phyloP scores from a whole-genome alignment of 805 yeast species.

The Hanseniaspora vineae region DNA sequence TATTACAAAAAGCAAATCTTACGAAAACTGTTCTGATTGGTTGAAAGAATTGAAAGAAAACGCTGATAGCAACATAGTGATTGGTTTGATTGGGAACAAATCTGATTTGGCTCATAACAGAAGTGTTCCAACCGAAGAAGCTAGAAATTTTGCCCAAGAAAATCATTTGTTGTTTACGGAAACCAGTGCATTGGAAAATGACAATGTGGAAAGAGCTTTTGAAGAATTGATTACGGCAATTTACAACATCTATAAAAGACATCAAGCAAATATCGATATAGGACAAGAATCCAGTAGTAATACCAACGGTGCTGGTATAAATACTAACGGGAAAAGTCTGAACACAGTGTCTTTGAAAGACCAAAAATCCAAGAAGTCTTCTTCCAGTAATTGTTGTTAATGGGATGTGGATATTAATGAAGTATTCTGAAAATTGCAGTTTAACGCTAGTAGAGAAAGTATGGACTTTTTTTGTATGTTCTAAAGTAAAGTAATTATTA shows the following conservation, averaged over 20 bases:
- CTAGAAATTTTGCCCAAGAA: slow-evolving; percentile 85
- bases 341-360: neutral
- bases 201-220: slow-evolving; percentile 90
- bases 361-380: neutral
- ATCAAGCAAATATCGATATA: slow-evolving; percentile 56
- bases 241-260: slow-evolving; percentile 87
- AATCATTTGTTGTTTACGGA: slow-evolving; percentile 88
- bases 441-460: too few relatives aligned
- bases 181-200: slow-evolving; percentile 87
- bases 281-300: neutral
- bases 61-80: slow-evolving; percentile 90
- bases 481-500: too few relatives aligned
- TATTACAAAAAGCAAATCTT: slow-evolving; percentile 79
- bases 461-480: too few relatives aligned
- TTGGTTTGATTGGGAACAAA: slow-evolving; percentile 87
- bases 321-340: neutral
- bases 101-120: slow-evolving; percentile 83
- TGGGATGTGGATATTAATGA: too few relatives aligned
- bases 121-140: slow-evolving; percentile 97
- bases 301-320: neutral
- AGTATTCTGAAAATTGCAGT: too few relatives aligned
- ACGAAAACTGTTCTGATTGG: slow-evolving; percentile 81
- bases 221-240: slow-evolving; percentile 86
- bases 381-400: neutral
- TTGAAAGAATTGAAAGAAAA: slow-evolving; percentile 81